Base-by-base conservation (phyloP, 1,284 basidiomycete genomes). In the Albatrellus sp. region DNA sequence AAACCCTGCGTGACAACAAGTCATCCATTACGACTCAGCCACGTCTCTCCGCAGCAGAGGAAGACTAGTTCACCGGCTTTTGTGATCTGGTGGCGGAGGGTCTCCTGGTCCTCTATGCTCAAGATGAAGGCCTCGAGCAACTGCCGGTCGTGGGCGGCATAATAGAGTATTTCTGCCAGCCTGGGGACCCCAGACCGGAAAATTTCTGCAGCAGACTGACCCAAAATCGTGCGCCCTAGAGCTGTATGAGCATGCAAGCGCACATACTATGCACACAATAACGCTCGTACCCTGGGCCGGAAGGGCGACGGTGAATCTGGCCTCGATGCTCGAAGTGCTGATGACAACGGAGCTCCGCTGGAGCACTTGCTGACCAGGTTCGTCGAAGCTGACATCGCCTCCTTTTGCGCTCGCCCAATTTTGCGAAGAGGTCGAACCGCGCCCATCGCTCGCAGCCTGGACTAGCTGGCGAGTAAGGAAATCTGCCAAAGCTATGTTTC, bases 291-390 rank as follows among this genome's bases (percentile, higher is more conserved):
- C 53, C 44, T 52, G 53, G 0, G 54, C 54, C 2, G 54, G 54
- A 7, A 55, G 43, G 3, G 49, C 45, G n/a, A 51, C 44, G 19
- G 53, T 54, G 34, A 52, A 55, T 3, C 53, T 42, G 7, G 50
- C 50, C 35, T 54, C 53, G 13, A 55, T 20, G 7, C 48, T 48
- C 3, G 29, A 11, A 0, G 38, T 41, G 12, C 45, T 37, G 8
- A 54, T 35, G 5, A 50, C 46, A 20, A 55, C 46, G 2, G 51
- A 47, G 28, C 47, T 52, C 2, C 53, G 48, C 33, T 54, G 47
- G 5, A 55, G 50, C 1, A 55, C 50, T 33, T 55, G 51, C 17
- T 55, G 51, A 12, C 52, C 54, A n/a, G 54, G 53, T 14, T 42
- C 37, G 30, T 54, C 54, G 9, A 53, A 40, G 1, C 40, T 38